Evolutionary conservation across 768 basidiomycete genomes (phyloP), one percentile per base, ranked within the genome.

Genomic region (Strobilomyces dryophilus): DNA sequence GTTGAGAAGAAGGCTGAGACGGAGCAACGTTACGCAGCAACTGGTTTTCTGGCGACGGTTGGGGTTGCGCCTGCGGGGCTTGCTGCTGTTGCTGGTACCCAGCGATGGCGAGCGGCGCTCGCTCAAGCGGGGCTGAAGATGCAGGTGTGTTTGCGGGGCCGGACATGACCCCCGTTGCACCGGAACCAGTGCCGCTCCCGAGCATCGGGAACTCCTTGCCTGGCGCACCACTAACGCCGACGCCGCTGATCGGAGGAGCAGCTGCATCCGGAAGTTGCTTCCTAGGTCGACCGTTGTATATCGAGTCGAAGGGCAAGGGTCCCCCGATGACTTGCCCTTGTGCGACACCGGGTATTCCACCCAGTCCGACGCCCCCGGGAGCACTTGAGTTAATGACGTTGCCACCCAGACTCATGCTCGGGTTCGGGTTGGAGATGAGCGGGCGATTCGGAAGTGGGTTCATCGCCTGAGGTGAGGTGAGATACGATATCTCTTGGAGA

Each of bases 401-500:
- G 21, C 61, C 56, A 35, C 52, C 21, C 10, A 54, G 47, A 17
- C 66, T 52, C 47, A 64, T 59, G 34, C 62, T 61, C n/a, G 57
- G 55, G 43, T 59, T 67, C 2, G 84, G 69, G 63, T 83, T 89
- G 40, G 71, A 75, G 47, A 78, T 70, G 52, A 92, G 76, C 3
- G 91, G 88, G 61, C 92, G 83, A 55, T 92, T 89, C 3, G 93
- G 93, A 47, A 98, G 77, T 41, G 97, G 97, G 68, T 99, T 99
- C 81, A 98, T 87, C 7, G 97, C 95, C 69, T 97, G 91, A 1
- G 93, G 87, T 0, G 95, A 98, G 1, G 97, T 99, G 49, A 99
- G 76, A 71, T 99, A 99, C 12, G 92, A 91, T 60, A 99, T 90
- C 77, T 99, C 97, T 74, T 98, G 97, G 24, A 99, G 77, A 72